phyloP scores from a whole-genome alignment of 192 early-diverging fungal species.

The Kappamyces sp. region DNA sequence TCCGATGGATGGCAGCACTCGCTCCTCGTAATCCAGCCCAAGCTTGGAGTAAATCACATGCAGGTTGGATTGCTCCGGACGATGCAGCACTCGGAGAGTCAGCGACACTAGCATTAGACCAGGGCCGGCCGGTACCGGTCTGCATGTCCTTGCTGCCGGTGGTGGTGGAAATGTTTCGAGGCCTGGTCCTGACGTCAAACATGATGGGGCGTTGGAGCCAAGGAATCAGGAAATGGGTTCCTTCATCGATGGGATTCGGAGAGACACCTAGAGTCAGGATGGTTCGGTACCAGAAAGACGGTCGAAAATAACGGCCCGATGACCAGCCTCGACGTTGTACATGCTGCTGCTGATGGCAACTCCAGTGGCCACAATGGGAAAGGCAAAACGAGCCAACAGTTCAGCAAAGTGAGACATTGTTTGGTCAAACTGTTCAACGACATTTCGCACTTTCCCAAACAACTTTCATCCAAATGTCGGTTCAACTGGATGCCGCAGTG shows the following conservation, averaged over 20 bases:
- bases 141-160: slow-evolving; percentile 99
- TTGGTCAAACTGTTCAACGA: too few relatives aligned
- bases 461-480: slow-evolving; percentile 58
- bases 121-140: slow-evolving; percentile 64
- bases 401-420: too few relatives aligned
- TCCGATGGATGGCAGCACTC: slow-evolving; percentile 94
- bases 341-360: neutral
- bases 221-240: slow-evolving; percentile 97
- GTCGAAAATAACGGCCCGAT: slow-evolving; percentile 96
- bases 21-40: slow-evolving; percentile 94
- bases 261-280: slow-evolving; percentile 45
- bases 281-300: slow-evolving; percentile 65
- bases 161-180: slow-evolving; percentile 95
- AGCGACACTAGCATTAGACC: slow-evolving; percentile 13
- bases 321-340: slow-evolving; percentile 82
- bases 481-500: slow-evolving; percentile 1
- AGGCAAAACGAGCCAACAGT: too few relatives aligned
- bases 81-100: slow-evolving; percentile 55
- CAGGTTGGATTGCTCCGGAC: slow-evolving; percentile 71
- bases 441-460: too few relatives aligned
- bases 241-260: slow-evolving; percentile 73
- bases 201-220: slow-evolving; percentile 87
- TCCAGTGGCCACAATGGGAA: neutral
- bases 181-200: slow-evolving; percentile 90
- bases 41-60: slow-evolving; percentile 83